These are phyloP conservation scores for Boeremia exigua DNA, from an alignment of 2,329 filamentous ascomycete species.

Conservation along the genomic window DNA sequence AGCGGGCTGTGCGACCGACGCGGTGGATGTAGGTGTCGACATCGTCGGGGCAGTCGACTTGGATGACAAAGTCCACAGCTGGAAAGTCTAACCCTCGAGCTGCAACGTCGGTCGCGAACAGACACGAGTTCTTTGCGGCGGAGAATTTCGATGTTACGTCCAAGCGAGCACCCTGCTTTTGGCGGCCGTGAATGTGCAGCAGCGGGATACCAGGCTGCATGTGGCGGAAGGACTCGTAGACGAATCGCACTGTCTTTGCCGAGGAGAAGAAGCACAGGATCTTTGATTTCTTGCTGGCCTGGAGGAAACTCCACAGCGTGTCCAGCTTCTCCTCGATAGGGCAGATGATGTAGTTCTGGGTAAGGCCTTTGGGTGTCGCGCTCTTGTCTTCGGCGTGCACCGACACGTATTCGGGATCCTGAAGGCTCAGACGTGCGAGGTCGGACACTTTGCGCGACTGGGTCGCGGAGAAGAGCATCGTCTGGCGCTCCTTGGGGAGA, in stretches of 20 bases:
- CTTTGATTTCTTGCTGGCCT: slow-evolving; percentile 88
- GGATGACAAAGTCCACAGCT: slow-evolving; percentile 98
- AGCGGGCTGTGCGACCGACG: slow-evolving; percentile 92
- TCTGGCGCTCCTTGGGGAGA: slow-evolving; percentile 83
- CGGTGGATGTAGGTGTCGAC: slow-evolving; percentile 97
- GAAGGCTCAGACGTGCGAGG: slow-evolving; percentile 83
- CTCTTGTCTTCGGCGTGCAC: slow-evolving; percentile 83
- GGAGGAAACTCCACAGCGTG: slow-evolving; percentile 90
- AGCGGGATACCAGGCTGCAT: slow-evolving; percentile 93
- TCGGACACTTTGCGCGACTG: slow-evolving; percentile 95
- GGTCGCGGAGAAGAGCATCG: slow-evolving; percentile 92
- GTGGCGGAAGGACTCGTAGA: slow-evolving; percentile 90
- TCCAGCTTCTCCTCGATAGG: slow-evolving; percentile 89
- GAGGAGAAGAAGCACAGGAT: slow-evolving; percentile 95
- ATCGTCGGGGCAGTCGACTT: slow-evolving; percentile 95
- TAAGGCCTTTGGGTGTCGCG: slow-evolving; percentile 81
- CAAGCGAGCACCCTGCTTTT: slow-evolving; percentile 87
- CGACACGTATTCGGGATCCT: slow-evolving; percentile 92
- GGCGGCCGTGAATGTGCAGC: slow-evolving; percentile 89
- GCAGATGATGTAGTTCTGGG: slow-evolving; percentile 90
- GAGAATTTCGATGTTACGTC: slow-evolving; percentile 88
- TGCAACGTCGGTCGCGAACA: slow-evolving; percentile 95
- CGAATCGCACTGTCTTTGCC: slow-evolving; percentile 94
- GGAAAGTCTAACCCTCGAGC: slow-evolving; percentile 95
- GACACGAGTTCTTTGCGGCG: slow-evolving; percentile 78